These are phyloP conservation scores for Carex arenaria DNA, from an alignment of 202 grass and related monocot genomes.

Conservation along the genomic window DNA sequence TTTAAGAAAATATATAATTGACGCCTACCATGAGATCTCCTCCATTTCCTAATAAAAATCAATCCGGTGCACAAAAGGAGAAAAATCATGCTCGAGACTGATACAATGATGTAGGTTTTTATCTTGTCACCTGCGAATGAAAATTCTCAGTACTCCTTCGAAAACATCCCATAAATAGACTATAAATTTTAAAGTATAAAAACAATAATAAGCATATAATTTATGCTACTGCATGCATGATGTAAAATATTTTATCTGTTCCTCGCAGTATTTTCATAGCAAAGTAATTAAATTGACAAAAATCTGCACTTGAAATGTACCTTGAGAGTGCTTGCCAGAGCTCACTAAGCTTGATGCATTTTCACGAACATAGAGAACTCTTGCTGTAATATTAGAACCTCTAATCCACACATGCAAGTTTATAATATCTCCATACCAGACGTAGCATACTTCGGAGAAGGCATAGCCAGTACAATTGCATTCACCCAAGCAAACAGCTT, in stretches of 20 bases:
- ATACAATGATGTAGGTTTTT: neutral
- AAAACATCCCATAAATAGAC: neutral
- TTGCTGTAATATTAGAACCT: neutral
- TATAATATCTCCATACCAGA: conserved; percentile 23
- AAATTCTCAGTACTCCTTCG: neutral
- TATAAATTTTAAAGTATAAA: neutral
- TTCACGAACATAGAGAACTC: neutral
- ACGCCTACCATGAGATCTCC: neutral
- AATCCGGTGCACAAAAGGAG: neutral
- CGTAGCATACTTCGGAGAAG: neutral
- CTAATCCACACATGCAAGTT: neutral
- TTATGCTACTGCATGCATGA: neutral
- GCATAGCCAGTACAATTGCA: conserved; percentile 49
- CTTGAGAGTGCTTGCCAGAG: neutral
- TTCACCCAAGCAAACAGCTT: conserved; percentile 34
- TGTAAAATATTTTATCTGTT: neutral
- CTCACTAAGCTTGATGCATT: neutral
- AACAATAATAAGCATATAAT: neutral
- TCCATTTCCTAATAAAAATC: neutral
- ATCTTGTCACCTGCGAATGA: neutral
- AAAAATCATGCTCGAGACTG: neutral
- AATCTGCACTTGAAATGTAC: neutral
- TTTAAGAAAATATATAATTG: neutral
- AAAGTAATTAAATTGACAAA: neutral
- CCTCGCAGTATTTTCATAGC: neutral